Base-by-base conservation (phyloP, 768 basidiomycete genomes). In the Clavaria fumosa region DNA sequence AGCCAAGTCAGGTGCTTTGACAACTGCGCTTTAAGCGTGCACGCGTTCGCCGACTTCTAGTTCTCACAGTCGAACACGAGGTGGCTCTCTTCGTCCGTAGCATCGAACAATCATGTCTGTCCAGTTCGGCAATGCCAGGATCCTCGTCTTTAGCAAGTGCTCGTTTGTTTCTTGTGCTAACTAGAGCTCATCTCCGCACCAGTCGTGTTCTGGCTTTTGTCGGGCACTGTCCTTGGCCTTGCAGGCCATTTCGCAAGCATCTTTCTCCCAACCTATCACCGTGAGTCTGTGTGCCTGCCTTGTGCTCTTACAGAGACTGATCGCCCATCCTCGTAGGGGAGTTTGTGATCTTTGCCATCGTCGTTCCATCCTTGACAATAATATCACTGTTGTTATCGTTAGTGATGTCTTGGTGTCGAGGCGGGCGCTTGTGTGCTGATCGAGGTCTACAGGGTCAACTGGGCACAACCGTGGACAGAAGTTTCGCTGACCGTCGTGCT, bases 71-170 rank as follows among this genome's bases (percentile, higher is more conserved):
- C n/a, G n/a, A n/a, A n/a, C n/a, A n/a, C n/a, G n/a, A n/a, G n/a
- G n/a, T n/a, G n/a, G n/a, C n/a, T n/a, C n/a, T n/a, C n/a, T n/a
- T n/a, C n/a, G n/a, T n/a, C n/a, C n/a, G n/a, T n/a, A n/a, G n/a
- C n/a, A n/a, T n/a, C n/a, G n/a, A n/a, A n/a, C n/a, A n/a, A n/a
- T 46, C 39, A 78, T 78, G 75, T 76, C 75, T 21, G 60, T 76
- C 30, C 64, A 69, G 42, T 78, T 78, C 54, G 62, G 59, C 42
- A 71, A 71, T 33, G 47, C 70, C 51, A 64, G 76, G 51, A 39
- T 72, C 28, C 57, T 50, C 11, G 67, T 65, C 50, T 75, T 74
- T 42, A 41, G 74, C 67, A 43, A 49, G 70, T 50, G 20, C 11
- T 2, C 10, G 7, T 18, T 41, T 35, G 31, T 43, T 40, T 37